phyloP scores from a whole-genome alignment of 2,329 filamentous ascomycete species.

The Herpotrichia juniperi region DNA sequence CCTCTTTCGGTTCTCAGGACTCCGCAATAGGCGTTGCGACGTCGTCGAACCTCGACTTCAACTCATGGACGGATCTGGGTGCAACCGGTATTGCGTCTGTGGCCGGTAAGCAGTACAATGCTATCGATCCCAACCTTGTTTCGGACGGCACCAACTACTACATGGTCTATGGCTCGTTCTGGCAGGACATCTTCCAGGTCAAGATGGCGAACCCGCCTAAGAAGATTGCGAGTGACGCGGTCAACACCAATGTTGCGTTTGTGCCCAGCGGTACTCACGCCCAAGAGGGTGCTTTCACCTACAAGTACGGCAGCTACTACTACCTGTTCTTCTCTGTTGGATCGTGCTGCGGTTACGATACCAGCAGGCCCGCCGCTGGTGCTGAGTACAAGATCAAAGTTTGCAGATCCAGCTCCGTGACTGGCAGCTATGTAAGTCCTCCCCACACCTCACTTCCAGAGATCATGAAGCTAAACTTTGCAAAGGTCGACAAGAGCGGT shows the following conservation, averaged over 20 bases:
- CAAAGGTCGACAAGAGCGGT: constrained; percentile 58
- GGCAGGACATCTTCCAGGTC: constrained; percentile 68
- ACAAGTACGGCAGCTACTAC: constrained; percentile 62
- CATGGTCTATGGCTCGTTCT: constrained; percentile 72
- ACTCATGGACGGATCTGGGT: constrained; percentile 66
- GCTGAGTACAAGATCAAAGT: constrained; percentile 71
- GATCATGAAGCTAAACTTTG: neutral
- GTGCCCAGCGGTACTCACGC: constrained; percentile 58
- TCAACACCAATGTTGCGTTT: constrained; percentile 58
- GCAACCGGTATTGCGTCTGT: constrained; percentile 55
- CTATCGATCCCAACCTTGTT: constrained; percentile 60
- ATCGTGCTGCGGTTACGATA: constrained; percentile 66
- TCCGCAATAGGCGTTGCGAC: constrained; percentile 67
- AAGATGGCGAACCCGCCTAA: constrained; percentile 50
- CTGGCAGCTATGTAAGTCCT: constrained; percentile 56
- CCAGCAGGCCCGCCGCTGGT: constrained; percentile 57
- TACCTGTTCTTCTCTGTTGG: constrained; percentile 70
- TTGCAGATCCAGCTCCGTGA: constrained; percentile 62
- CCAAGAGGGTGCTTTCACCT: constrained; percentile 64
- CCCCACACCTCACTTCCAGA: neutral
- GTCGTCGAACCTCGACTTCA: constrained; percentile 55
- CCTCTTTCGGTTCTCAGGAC: constrained; percentile 64
- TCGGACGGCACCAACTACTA: constrained; percentile 52
- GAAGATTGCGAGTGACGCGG: constrained; percentile 37
- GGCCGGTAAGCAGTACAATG: constrained; percentile 51